Percentiles rank a stretch among this genome's conserved stretches.
Evolutionary conservation across 2,329 filamentous ascomycete genomes (phyloP).

Genomic region (Paraphoma chrysanthemicola): DNA sequence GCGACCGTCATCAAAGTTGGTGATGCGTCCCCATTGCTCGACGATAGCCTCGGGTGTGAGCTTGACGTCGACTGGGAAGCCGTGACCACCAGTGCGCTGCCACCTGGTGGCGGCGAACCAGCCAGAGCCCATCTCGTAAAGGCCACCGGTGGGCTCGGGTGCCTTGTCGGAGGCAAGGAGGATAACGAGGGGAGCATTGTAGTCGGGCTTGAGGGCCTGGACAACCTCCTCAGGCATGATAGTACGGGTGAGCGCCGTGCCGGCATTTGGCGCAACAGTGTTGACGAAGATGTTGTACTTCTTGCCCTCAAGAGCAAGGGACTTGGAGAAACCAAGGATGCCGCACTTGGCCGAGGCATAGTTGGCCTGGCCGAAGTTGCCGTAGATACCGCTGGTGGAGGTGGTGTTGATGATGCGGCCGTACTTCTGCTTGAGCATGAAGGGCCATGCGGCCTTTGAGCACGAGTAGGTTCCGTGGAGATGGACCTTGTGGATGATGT

Average conservation of each 20-base stretch:
- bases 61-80: conserved; percentile 85
- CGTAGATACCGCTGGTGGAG: conserved; percentile 96
- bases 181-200: conserved; percentile 91
- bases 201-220: conserved; percentile 98
- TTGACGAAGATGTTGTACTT: conserved; percentile 99
- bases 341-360: conserved; percentile 77
- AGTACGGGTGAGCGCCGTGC: conserved; percentile 91
- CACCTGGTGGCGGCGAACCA: conserved; percentile 93
- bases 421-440: conserved; percentile 98
- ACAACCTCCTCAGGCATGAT: conserved; percentile 97
- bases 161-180: conserved; percentile 87
- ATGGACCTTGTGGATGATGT: conserved; percentile 90
- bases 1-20: conserved; percentile 85
- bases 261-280: conserved; percentile 96
- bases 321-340: conserved; percentile 94
- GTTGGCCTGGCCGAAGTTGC: conserved; percentile 98
- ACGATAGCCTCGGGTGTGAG: conserved; percentile 81
- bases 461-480: conserved; percentile 94
- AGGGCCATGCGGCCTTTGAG: conserved; percentile 96
- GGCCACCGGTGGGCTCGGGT: conserved; percentile 81
- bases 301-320: conserved; percentile 87
- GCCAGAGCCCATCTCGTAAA: conserved; percentile 94
- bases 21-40: conserved; percentile 69
- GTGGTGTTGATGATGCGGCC: conserved; percentile 97
- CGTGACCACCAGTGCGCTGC: conserved; percentile 88